Conservation (phyloP, 2,329 filamentous ascomycete genomes). For the Aureobasidium sp. region DNA sequence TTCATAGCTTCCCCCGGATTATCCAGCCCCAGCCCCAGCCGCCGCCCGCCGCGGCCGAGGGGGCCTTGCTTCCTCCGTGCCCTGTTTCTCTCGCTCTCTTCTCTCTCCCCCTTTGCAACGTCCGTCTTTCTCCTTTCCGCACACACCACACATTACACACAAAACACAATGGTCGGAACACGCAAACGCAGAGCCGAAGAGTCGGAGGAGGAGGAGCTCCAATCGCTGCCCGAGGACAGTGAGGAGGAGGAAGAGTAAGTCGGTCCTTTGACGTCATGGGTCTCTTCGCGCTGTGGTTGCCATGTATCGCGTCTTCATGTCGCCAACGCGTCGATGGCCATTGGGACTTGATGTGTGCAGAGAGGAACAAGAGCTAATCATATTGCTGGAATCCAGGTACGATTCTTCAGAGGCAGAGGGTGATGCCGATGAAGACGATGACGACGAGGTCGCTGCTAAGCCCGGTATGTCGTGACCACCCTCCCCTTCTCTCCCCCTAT, state of each 20-base stretch:
- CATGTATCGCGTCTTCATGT: neutral
- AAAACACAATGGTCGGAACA: constrained; percentile 23
- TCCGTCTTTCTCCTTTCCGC: neutral
- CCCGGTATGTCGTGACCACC: neutral
- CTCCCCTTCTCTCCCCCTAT: neutral
- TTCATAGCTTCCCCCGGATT: constrained; percentile 8
- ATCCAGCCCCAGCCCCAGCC: neutral
- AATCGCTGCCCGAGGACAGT: constrained; percentile 35
- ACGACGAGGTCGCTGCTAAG: neutral
- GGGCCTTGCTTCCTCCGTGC: too few relatives aligned
- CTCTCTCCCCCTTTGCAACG: too few relatives aligned
- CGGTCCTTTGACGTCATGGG: constrained; percentile 3
- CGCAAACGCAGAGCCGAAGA: constrained; percentile 37
- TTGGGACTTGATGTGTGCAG: neutral
- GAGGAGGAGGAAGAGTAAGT: constrained; percentile 36
- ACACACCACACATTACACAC: neutral
- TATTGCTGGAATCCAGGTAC: constrained; percentile 9
- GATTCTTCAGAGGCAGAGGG: constrained; percentile 15
- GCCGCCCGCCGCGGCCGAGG: neutral
- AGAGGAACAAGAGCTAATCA: neutral
- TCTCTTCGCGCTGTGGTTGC: neutral
- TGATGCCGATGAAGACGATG: constrained; percentile 11
- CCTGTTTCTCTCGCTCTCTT: too few relatives aligned
- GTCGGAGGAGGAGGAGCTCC: constrained; percentile 35
- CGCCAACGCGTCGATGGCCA: neutral